Evolutionary conservation across 2,329 filamentous ascomycete species (phyloP).

Genomic region (Hypoxylon sp.): DNA sequence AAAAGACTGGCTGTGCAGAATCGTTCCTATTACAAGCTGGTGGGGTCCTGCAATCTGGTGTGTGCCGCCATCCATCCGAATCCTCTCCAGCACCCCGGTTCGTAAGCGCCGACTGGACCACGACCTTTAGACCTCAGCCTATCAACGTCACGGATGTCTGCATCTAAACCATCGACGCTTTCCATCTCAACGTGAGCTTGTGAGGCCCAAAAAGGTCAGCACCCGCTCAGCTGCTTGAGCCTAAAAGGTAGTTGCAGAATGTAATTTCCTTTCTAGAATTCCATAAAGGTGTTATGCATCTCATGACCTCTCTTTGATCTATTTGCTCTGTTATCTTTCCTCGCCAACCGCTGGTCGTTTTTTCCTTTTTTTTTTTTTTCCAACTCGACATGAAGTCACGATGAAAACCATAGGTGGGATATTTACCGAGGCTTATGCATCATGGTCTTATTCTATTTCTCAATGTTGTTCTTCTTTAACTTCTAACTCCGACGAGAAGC

Average conservation of each 20-base stretch:
- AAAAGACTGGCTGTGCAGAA: conserved; percentile 59
- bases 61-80: conserved; percentile 59
- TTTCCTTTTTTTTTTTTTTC: conserved; percentile 36
- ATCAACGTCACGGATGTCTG: conserved; percentile 54
- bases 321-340: conserved; percentile 35
- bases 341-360: conserved; percentile 50
- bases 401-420: conserved; percentile 59
- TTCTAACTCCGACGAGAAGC: conserved; percentile 55
- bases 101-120: conserved; percentile 63
- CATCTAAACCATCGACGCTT: conserved; percentile 52
- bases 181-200: conserved; percentile 44
- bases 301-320: conserved; percentile 39
- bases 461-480: conserved; percentile 59
- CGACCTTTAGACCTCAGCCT: conserved; percentile 54
- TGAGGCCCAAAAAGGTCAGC: conserved; percentile 47
- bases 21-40: conserved; percentile 57
- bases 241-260: conserved; percentile 47
- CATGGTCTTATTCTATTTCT: conserved; percentile 61
- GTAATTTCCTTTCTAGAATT: conserved; percentile 42
- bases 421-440: conserved; percentile 56
- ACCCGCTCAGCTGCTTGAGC: conserved; percentile 50
- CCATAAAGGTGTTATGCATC: conserved; percentile 48
- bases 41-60: conserved; percentile 56
- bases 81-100: conserved; percentile 55
- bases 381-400: conserved; percentile 49